Base-by-base conservation (phyloP, 176 grass and related monocot species). In the Juncus effusus region DNA sequence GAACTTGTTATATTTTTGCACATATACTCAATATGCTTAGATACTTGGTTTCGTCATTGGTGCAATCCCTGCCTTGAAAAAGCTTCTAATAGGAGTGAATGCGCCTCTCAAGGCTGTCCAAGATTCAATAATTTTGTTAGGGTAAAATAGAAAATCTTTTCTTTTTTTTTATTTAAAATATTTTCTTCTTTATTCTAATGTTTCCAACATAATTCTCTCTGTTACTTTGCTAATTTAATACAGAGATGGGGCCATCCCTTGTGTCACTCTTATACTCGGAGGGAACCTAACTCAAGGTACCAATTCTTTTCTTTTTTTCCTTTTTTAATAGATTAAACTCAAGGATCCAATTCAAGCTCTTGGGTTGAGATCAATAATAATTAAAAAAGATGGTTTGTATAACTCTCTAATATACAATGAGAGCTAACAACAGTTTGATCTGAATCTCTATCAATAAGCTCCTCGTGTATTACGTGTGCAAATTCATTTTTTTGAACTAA, bases 231-330 rank as follows among this genome's bases (percentile, higher is more conserved):
- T 12, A 61, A 74, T 41, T 10, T 47, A 38, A 60, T 40, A 51
- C 82, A 95, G 85, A 63, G 45, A 72, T n/a, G 85, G 62, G 12
- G 12, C 79, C 8, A 80, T 95, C 72, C 85, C 90, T 51, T 86
- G 85, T 40, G 78, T 76, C 3, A 81, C 72, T 63, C 74, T 89
- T 54, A 76, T 95, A 56, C 79, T 95, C 2, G 85, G 85, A 4
- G 82, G 82, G 6, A 95, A 88, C 74, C 73, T 89, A 12, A 78
- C 79, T 1, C 56, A 82, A 85, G 90, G 76, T 94, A 65, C 7
- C 6, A 1, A 13, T 38, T 42, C 10, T 12, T 50, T 42, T 9
- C 44, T 54, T 76, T 38, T 0, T 3, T 42, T 38, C 35, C 37
- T 16, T 57, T 12, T 13, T 16, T 10, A 0, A 28, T 28, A 1